phyloP scores from a whole-genome alignment of 495 filamentous ascomycete species.

The Trichodelitschia bisporula region DNA sequence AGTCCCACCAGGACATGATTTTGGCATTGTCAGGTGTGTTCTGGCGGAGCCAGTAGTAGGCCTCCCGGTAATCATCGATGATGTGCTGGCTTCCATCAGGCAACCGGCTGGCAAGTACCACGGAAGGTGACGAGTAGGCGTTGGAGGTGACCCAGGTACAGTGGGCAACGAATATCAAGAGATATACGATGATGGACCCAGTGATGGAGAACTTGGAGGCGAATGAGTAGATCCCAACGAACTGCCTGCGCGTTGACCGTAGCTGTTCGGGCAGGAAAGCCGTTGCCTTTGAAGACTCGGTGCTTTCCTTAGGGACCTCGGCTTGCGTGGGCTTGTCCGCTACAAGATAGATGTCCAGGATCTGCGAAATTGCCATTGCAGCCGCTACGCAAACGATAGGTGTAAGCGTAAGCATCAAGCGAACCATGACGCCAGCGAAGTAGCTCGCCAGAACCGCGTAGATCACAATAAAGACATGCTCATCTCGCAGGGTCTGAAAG shows the following conservation, averaged over 20 bases:
- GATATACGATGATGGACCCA: conserved; percentile 46
- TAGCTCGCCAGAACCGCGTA: conserved; percentile 90
- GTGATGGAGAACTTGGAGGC: conserved; percentile 56
- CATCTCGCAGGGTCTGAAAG: conserved; percentile 78
- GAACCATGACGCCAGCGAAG: conserved; percentile 98
- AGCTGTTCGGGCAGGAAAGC: conserved; percentile 23
- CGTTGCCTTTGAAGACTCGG: conserved; percentile 15
- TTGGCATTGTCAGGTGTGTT: conserved; percentile 89
- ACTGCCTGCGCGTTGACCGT: conserved; percentile 42
- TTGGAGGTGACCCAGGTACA: conserved; percentile 99
- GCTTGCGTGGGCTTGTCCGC: conserved; percentile 24
- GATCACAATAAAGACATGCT: conserved; percentile 96
- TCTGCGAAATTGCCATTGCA: conserved; percentile 66
- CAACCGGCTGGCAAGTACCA: conserved; percentile 76
- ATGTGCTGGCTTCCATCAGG: conserved; percentile 95
- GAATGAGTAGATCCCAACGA: conserved; percentile 62
- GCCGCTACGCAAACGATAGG: conserved; percentile 91
- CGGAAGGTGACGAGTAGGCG: conserved; percentile 93
- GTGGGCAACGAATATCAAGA: conserved; percentile 84
- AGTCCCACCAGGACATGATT: conserved; percentile 99
- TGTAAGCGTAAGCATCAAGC: conserved; percentile 91
- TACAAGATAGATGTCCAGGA: conserved; percentile 67
- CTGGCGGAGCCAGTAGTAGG: conserved; percentile 98
- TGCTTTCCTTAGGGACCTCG: conserved; percentile 23
- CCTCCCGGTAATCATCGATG: conserved; percentile 98